Evolutionary conservation across 2,329 filamentous ascomycete species (phyloP).

Genomic region (Ophiostoma sp.): DNA sequence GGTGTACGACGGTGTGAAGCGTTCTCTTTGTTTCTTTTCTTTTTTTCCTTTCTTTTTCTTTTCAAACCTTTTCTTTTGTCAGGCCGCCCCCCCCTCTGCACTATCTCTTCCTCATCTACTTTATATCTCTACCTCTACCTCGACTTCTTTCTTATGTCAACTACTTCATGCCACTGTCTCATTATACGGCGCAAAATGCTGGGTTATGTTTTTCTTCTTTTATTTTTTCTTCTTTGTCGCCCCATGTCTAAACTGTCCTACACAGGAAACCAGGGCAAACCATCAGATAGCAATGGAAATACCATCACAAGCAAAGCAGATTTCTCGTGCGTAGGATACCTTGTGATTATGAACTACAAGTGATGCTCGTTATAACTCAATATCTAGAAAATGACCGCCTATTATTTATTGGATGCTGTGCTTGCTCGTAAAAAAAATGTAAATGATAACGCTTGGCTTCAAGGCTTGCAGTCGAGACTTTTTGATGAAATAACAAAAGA

Average conservation of each 20-base stretch:
- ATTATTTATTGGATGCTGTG: not conserved
- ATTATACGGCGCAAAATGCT: not conserved
- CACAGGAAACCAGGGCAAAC: not conserved
- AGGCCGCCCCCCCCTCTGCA: not conserved
- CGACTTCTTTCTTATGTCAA: not conserved
- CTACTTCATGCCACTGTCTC: not conserved
- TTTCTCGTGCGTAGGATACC: not conserved
- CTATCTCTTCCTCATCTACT: not conserved
- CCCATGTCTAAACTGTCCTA: not conserved
- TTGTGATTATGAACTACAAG: not conserved
- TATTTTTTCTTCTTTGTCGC: not conserved
- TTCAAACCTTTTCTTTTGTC: not conserved
- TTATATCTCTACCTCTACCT: not conserved
- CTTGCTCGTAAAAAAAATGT: not conserved
- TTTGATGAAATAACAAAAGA: not conserved
- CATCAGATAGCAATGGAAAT: slow-evolving; percentile 8
- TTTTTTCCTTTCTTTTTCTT: not conserved
- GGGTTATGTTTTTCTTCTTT: not conserved
- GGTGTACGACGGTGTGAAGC: slow-evolving; percentile 11
- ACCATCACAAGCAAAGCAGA: not conserved
- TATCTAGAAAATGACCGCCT: not conserved
- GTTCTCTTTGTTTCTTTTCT: slow-evolving; percentile 12
- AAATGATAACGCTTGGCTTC: not conserved
- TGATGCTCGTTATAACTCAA: too few relatives aligned
- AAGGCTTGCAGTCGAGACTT: not conserved